phyloP scores from a whole-genome alignment of 176 grass and related monocot species.

The Carex scoparia region DNA sequence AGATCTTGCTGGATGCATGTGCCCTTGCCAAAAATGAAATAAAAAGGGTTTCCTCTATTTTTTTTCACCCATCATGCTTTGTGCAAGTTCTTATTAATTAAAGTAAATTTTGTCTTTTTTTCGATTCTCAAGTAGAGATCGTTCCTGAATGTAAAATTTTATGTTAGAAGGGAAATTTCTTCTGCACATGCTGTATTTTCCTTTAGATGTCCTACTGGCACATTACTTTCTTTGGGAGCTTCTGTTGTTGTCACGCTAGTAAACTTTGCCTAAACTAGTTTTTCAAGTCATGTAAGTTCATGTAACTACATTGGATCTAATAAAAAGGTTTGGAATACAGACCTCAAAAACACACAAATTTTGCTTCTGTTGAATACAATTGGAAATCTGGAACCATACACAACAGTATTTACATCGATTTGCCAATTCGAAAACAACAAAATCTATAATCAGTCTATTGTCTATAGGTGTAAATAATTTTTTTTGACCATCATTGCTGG shows the following conservation, averaged over 20 bases:
- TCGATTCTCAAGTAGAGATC: too few species aligned
- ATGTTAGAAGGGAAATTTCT: too few species aligned
- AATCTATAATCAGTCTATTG: background rate
- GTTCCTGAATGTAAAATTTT: too few species aligned
- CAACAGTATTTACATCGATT: conserved; percentile 16
- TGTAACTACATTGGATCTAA: background rate
- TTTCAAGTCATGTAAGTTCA: background rate
- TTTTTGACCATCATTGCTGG: background rate
- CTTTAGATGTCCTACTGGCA: background rate
- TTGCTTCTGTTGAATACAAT: background rate
- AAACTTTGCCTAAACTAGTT: background rate
- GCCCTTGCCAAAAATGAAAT: too few species aligned
- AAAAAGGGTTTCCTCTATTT: too few species aligned
- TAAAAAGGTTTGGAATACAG: background rate
- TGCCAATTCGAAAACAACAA: background rate
- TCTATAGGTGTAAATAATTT: background rate
- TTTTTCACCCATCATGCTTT: too few species aligned
- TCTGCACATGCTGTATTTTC: background rate
- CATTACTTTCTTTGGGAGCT: background rate
- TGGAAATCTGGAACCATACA: background rate
- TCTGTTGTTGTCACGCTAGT: background rate
- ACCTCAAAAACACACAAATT: background rate
- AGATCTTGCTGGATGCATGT: too few species aligned
- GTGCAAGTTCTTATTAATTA: too few species aligned
- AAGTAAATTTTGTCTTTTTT: too few species aligned